Conservation (phyloP, 2,329 filamentous ascomycete genomes). For the Sporothrix inflata region DNA sequence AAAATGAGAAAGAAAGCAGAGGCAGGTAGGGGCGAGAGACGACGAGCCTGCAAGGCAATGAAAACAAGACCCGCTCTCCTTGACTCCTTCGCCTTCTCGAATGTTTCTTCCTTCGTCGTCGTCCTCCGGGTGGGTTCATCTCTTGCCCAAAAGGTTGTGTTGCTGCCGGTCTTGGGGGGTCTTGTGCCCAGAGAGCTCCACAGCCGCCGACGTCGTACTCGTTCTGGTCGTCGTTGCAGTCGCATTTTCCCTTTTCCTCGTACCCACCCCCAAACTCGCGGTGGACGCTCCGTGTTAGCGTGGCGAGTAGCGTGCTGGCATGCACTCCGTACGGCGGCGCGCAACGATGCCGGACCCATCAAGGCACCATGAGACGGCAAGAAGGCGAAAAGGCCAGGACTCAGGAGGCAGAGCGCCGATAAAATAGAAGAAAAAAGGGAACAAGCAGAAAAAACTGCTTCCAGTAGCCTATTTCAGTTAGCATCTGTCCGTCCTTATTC, state of each 20-base stretch:
- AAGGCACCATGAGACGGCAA: conserved; percentile 5
- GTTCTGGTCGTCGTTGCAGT: not conserved
- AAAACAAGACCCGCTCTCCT: not conserved
- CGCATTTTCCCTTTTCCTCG: not conserved
- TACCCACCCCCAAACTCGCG: conserved; percentile 14
- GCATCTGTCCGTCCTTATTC: not conserved
- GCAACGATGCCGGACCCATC: conserved; percentile 25
- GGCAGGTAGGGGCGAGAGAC: not conserved
- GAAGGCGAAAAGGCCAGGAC: conserved; percentile 9
- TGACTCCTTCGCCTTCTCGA: conserved; percentile 9
- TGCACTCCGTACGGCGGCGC: conserved; percentile 28
- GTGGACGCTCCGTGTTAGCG: conserved; percentile 8
- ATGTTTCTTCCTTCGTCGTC: conserved; percentile 3
- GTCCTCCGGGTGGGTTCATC: not conserved
- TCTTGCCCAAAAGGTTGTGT: not conserved
- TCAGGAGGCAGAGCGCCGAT: not conserved
- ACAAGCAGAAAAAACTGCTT: not conserved
- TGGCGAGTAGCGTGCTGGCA: conserved; percentile 11
- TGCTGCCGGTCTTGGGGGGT: not conserved
- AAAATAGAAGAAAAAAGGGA: not conserved
- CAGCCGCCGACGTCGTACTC: conserved; percentile 1
- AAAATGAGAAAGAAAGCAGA: not conserved
- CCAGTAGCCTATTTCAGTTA: conserved; percentile 25
- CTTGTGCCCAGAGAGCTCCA: conserved; percentile 13
- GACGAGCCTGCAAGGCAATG: not conserved